Evolutionary conservation across 2,329 filamentous ascomycete species (phyloP), one percentile per base, ranked within the genome.

Genomic region (Lachnellula hyalina): DNA sequence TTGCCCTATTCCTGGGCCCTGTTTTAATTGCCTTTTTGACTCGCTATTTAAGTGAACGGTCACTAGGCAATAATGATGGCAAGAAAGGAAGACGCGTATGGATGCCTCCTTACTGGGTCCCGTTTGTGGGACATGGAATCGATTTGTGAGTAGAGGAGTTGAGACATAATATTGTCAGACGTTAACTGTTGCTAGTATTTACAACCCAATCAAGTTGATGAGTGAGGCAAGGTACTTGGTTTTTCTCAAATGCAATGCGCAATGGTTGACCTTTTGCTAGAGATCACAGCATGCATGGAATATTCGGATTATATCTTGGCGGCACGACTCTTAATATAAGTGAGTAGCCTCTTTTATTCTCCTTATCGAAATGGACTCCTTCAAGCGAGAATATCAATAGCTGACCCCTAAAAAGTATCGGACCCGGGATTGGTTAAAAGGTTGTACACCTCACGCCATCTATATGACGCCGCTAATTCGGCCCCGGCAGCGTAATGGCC

Each of bases 21-120:
- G n/a, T 63, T 21, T 23, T 61, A 8, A 49, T 66, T 7, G 38
- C 58, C 5, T 46, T 65, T 55, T 53, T 60, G 21, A 65, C 66
- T 35, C 54, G 64, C 32, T 51, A 65, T n/a, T 8, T 66, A 11
- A 66, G 61, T 36, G 61, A 59, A 28, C 48, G 56, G 9, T n/a
- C 51, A 17, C 47, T 59, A 7, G 17, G 49, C 19, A 40, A 51
- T 19, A 21, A 38, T 17, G 35, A 47, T 49, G 42, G 53, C 23
- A 36, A 53, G 21, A 51, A 61, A 40, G 58, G 49, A n/a, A 56
- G 52, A 60, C 69, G 68, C 52, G 73, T 80, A 56, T 77, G 76
- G 65, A 67, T 74, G 53, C 60, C 78, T 21, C 80, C 81, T 28
- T 85, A 85, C 67, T 86, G 80, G 78, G 66, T 85, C 7, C 82